These are phyloP conservation scores for Penicillium sclerotigenum DNA, from an alignment of 2,329 filamentous ascomycete genomes.

Conservation along the genomic window DNA sequence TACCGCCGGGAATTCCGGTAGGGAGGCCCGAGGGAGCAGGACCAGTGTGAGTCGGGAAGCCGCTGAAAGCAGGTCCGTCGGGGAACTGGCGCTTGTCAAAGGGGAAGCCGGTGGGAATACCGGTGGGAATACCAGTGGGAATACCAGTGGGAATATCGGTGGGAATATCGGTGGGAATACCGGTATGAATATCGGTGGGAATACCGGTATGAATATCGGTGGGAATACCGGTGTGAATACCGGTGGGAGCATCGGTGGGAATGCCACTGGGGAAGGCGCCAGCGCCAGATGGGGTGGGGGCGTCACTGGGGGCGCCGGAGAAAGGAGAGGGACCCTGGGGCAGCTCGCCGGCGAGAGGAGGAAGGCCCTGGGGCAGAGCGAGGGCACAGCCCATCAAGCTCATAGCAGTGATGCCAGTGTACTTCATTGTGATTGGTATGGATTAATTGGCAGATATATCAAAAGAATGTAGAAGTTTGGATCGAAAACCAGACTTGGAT, in stretches of 20 bases:
- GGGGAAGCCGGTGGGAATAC: neutral
- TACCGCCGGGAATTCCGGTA: neutral
- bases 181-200: neutral
- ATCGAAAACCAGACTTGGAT: neutral
- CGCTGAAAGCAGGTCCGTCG: neutral
- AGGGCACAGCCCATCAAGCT: slow-evolving; percentile 25
- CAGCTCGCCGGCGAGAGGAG: neutral
- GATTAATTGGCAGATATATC: neutral
- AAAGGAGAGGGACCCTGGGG: neutral
- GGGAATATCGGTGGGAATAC: neutral
- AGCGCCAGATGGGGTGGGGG: neutral
- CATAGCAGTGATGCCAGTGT: slow-evolving; percentile 15
- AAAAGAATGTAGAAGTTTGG: neutral
- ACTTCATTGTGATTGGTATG: slow-evolving; percentile 17
- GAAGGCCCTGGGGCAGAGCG: slow-evolving; percentile 16
- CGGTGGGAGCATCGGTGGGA: neutral
- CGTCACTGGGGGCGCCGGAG: neutral
- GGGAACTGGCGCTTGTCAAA: slow-evolving; percentile 10
- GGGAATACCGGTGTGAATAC: neutral
- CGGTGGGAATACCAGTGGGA: neutral
- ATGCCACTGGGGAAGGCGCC: neutral
- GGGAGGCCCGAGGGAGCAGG: neutral
- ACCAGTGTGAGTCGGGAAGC: neutral
- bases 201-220: neutral
- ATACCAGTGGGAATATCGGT: neutral